Evolutionary conservation across 495 filamentous ascomycete species (phyloP).

Genomic region (Pyrenula massariospora): DNA sequence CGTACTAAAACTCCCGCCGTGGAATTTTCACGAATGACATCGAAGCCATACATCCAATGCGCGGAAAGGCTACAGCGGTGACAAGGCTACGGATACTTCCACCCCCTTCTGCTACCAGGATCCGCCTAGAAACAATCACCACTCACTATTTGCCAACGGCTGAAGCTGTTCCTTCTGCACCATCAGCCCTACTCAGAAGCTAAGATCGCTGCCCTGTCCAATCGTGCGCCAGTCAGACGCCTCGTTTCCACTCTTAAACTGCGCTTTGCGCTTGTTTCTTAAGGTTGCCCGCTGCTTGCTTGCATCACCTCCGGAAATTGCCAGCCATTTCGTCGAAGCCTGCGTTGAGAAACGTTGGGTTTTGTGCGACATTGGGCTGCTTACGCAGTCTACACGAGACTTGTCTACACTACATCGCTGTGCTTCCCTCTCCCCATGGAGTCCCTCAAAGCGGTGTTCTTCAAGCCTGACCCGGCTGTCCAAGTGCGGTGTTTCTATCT

Average conservation of each 20-base stretch:
- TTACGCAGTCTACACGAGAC: background rate
- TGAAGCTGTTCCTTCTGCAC: background rate
- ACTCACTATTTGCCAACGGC: background rate
- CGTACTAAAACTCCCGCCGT: background rate
- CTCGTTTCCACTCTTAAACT: background rate
- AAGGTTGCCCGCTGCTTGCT: background rate
- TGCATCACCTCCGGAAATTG: background rate
- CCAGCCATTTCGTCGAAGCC: background rate
- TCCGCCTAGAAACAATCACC: background rate
- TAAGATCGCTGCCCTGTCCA: background rate
- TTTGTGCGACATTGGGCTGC: background rate
- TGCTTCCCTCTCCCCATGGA: slow-evolving; percentile 50
- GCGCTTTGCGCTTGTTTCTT: background rate
- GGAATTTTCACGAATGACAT: background rate
- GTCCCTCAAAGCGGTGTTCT: slow-evolving; percentile 74
- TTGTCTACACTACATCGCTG: background rate
- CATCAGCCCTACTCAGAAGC: background rate
- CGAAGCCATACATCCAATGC: background rate
- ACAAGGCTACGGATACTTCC: no score
- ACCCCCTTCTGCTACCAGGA: no score
- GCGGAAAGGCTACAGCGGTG: background rate
- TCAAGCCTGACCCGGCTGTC: slow-evolving; percentile 79
- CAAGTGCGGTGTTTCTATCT: slow-evolving; percentile 45
- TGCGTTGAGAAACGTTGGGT: background rate
- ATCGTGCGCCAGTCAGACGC: background rate